Percentiles rank a stretch among this genome's conserved stretches.
phyloP scores from a whole-genome alignment of 345 rosid genomes.

The Pistacia integerrima region DNA sequence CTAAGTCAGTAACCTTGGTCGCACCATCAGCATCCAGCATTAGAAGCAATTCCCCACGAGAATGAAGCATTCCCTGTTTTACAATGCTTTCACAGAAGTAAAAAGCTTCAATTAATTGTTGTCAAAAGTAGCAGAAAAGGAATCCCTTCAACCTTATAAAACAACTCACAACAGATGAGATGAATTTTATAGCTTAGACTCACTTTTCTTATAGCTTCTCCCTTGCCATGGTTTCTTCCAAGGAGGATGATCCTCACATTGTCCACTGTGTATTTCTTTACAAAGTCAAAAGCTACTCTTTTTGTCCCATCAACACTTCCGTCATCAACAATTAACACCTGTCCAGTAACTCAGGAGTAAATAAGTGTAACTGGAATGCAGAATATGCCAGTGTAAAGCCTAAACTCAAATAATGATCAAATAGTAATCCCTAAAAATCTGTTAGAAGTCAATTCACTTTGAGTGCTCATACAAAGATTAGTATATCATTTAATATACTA shows the following conservation, averaged over 20 bases:
- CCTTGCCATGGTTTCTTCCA: conserved; percentile 95
- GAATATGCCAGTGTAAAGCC: neutral
- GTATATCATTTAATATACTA: too few relatives aligned
- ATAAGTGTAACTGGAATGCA: conserved; percentile 5
- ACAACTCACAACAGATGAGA: neutral
- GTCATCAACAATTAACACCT: conserved; percentile 93
- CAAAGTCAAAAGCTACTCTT: conserved; percentile 79
- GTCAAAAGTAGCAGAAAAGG: conserved; percentile 12
- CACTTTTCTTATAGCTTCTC: conserved; percentile 99
- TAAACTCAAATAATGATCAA: neutral
- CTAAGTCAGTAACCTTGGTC: conserved; percentile 87
- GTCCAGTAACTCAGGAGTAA: conserved; percentile 20
- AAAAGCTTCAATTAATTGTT: conserved; percentile 56
- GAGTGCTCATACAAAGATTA: neutral
- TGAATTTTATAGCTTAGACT: conserved; percentile 40
- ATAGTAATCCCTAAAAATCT: neutral
- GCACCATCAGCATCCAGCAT: conserved; percentile 99
- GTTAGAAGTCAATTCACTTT: conserved; percentile 6
- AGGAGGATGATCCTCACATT: conserved; percentile 83
- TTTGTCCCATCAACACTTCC: conserved; percentile 93
- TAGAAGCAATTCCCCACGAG: conserved; percentile 92
- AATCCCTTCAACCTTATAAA: conserved; percentile 12
- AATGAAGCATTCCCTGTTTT: conserved; percentile 99
- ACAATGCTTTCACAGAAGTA: conserved; percentile 75
- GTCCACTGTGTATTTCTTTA: conserved; percentile 72